Percentiles rank a stretch among this genome's conserved stretches.
Conservation (phyloP, 345 rosid genomes). For the Crucihimalaya himalaica region DNA sequence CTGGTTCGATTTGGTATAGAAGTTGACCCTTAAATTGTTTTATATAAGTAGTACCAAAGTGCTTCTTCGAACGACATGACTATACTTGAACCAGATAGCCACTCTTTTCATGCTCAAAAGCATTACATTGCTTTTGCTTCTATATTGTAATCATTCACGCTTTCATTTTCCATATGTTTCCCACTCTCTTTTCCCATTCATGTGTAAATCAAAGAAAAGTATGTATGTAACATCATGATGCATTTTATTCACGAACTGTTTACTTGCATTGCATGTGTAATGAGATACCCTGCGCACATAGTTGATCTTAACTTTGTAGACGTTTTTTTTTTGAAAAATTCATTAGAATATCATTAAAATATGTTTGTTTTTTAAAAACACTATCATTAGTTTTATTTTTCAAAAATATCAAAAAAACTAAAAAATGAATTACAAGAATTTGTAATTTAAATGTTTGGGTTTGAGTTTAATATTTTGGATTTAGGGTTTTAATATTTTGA, state of each 20-base stretch:
- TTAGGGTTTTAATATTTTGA: too few species aligned
- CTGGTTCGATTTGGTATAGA: slow-evolving; percentile 30
- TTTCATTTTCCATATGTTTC: slow-evolving; percentile 23
- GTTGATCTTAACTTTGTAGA: slow-evolving; percentile 1
- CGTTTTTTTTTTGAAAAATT: neutral
- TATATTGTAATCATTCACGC: slow-evolving; percentile 29
- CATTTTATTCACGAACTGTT: neutral
- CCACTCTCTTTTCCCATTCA: slow-evolving; percentile 3
- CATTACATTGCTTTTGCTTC: slow-evolving; percentile 12
- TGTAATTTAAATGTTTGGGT: too few species aligned
- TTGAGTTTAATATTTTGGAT: too few species aligned
- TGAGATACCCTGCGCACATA: slow-evolving; percentile 8
- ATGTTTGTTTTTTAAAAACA: too few species aligned
- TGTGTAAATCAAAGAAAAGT: slow-evolving; percentile 4
- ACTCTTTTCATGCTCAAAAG: slow-evolving; percentile 31
- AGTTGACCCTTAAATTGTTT: slow-evolving; percentile 45
- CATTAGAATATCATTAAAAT: too few species aligned
- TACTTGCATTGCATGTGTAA: slow-evolving; percentile 17
- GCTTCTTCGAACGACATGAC: slow-evolving; percentile 34
- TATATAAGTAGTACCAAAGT: slow-evolving; percentile 21
- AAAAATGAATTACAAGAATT: too few species aligned
- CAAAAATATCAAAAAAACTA: too few species aligned
- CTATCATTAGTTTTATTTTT: too few species aligned
- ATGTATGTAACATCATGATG: slow-evolving; percentile 27
- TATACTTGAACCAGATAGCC: slow-evolving; percentile 29